phyloP scores from a whole-genome alignment of 306 rosid species.

The Sicyos edulis region DNA sequence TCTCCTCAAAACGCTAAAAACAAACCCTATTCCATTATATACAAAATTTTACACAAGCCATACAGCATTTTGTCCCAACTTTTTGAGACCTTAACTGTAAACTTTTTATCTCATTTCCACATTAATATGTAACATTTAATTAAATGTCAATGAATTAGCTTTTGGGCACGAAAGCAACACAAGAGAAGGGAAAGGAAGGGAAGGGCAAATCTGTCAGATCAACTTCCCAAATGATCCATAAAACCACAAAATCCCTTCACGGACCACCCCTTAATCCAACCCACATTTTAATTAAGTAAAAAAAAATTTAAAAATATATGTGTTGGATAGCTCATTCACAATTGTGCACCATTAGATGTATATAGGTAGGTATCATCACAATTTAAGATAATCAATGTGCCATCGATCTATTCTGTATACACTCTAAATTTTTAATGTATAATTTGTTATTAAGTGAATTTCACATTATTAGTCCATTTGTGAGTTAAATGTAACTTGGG shows the following conservation, averaged over 20 bases:
- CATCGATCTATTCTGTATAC: too few species aligned
- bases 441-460: too few species aligned
- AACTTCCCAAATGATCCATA: background rate
- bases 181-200: background rate
- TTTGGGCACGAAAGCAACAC: background rate
- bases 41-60: too few species aligned
- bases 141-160: background rate
- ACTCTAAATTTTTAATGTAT: too few species aligned
- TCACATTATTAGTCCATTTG: too few species aligned
- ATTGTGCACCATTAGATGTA: too few species aligned
- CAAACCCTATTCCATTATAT: background rate
- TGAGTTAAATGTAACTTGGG: too few species aligned
- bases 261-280: constrained; percentile 5
- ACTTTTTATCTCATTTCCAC: background rate
- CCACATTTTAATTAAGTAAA: too few species aligned
- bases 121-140: background rate
- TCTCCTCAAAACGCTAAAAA: background rate
- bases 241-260: constrained; percentile 12
- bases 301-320: too few species aligned
- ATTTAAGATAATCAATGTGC: too few species aligned
- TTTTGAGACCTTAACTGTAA: constrained; percentile 8
- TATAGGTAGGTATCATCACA: too few species aligned
- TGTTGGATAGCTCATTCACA: too few species aligned
- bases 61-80: background rate
- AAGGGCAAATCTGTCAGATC: constrained; percentile 2